A percentile compares a stretch with the other conserved stretches of the same genome.
Evolutionary conservation across 1,139 yeast species (phyloP).

Genomic region (Candida neerlandica): DNA sequence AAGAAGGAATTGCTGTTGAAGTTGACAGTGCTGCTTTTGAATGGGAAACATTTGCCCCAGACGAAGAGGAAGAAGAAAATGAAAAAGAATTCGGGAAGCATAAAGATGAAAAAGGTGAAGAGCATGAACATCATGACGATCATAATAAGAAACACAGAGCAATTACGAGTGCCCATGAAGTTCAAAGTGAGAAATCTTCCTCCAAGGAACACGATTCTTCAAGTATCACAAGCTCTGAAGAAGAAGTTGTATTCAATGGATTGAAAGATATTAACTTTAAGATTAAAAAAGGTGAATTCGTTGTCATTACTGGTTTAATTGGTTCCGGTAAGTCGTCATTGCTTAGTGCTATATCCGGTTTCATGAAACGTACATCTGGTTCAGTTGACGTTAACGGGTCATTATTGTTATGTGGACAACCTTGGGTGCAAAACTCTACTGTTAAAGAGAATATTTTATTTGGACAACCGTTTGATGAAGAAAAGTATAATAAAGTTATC

Average conservation of each 20-base stretch:
- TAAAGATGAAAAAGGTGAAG: conserved; percentile 13
- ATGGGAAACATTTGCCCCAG: conserved; percentile 59
- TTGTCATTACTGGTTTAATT: conserved; percentile 70
- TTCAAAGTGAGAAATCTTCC: conserved; percentile 9
- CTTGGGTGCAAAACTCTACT: conserved; percentile 50
- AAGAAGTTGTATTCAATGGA: conserved; percentile 13
- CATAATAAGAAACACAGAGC: conserved; percentile 6
- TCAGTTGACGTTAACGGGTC: conserved; percentile 41
- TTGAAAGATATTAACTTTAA: conserved; percentile 23
- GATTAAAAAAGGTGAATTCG: conserved; percentile 54
- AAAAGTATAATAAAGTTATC: conserved; percentile 31
- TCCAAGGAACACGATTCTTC: conserved; percentile 11
- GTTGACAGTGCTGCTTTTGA: conserved; percentile 59
- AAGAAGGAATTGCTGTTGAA: conserved; percentile 40
- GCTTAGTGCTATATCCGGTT: conserved; percentile 56
- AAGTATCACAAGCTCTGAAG: conserved; percentile 8
- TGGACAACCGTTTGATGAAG: conserved; percentile 30
- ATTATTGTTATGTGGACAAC: conserved; percentile 51
- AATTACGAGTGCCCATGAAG: conserved; percentile 4
- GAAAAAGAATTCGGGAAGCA: conserved; percentile 12
- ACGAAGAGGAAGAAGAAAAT: conserved; percentile 18
- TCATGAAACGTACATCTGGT: conserved; percentile 51
- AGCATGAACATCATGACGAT: conserved; percentile 2
- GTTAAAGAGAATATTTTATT: conserved; percentile 43
- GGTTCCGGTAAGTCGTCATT: conserved; percentile 76